These are phyloP conservation scores for Monosporascus sp. DNA, from an alignment of 2,329 filamentous ascomycete genomes.

Conservation along the genomic window DNA sequence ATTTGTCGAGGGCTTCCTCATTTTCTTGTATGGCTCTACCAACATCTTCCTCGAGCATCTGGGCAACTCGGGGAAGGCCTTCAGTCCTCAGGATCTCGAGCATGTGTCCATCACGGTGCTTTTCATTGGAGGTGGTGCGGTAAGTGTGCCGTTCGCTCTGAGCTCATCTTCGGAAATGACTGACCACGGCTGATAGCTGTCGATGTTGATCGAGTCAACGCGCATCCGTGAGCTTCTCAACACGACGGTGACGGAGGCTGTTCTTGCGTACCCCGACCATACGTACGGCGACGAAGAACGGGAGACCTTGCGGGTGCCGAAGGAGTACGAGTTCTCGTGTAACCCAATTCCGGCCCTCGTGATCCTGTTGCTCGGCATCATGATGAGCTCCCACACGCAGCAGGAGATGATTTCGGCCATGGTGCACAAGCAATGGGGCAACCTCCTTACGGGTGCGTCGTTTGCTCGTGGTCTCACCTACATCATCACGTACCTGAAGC, in stretches of 20 bases:
- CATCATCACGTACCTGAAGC: conserved; percentile 70
- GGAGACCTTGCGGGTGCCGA: conserved; percentile 53
- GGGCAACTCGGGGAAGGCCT: conserved; percentile 63
- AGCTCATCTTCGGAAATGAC: background rate
- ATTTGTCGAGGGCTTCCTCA: conserved; percentile 83
- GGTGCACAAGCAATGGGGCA: conserved; percentile 93
- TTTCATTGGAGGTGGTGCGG: conserved; percentile 87
- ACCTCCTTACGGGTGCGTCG: conserved; percentile 74
- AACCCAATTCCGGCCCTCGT: conserved; percentile 87
- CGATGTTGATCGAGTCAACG: conserved; percentile 76
- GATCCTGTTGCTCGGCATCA: conserved; percentile 80
- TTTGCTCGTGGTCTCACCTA: conserved; percentile 78
- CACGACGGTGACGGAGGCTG: conserved; percentile 38
- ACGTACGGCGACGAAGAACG: conserved; percentile 39
- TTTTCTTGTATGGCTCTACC: conserved; percentile 82
- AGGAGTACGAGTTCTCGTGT: conserved; percentile 68
- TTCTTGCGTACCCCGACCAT: conserved; percentile 25
- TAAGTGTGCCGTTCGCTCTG: conserved; percentile 39
- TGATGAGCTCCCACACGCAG: conserved; percentile 95
- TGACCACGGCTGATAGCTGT: conserved; percentile 21
- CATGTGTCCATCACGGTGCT: conserved; percentile 89
- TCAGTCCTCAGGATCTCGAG: conserved; percentile 78
- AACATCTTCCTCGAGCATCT: conserved; percentile 94
- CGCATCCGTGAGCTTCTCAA: conserved; percentile 64
- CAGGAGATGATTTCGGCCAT: conserved; percentile 78